Evolutionary conservation across 1,284 basidiomycete genomes (phyloP).

Genomic region (Malassezia obtusa): DNA sequence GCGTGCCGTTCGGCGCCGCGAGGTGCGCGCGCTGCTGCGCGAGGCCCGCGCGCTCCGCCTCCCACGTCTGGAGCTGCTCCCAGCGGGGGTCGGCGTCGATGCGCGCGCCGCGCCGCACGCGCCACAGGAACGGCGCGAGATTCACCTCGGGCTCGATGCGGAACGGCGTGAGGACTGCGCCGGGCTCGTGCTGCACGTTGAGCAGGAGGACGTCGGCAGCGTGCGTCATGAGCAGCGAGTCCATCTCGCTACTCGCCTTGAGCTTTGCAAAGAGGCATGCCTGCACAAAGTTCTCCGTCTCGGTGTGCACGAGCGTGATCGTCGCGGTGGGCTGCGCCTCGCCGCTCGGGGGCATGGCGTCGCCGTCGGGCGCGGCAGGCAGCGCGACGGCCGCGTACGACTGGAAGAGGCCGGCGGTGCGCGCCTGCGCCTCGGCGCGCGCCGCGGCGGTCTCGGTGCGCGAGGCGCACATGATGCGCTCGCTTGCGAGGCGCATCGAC

Average conservation of each 20-base stretch:
- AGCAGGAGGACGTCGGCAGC: constrained; percentile 10
- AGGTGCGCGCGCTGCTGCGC: background rate
- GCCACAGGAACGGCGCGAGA: constrained; percentile 14
- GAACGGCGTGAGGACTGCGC: background rate
- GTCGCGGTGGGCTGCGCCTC: constrained; percentile 4
- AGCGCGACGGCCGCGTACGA: constrained; percentile 3
- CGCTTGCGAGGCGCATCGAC: background rate
- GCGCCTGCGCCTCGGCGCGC: background rate
- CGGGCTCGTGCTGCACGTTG: background rate
- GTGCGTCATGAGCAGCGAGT: constrained; percentile 13
- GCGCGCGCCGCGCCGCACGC: background rate
- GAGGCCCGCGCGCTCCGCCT: background rate
- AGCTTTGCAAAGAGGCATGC: constrained; percentile 7
- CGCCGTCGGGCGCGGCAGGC: background rate
- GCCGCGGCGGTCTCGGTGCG: constrained; percentile 1
- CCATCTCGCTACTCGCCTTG: background rate
- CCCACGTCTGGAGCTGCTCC: background rate
- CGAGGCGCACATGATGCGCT: background rate
- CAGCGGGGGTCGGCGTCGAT: constrained; percentile 6
- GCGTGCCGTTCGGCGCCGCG: background rate
- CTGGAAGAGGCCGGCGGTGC: background rate
- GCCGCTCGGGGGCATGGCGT: background rate
- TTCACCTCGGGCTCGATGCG: constrained; percentile 2
- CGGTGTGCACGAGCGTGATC: constrained; percentile 11
- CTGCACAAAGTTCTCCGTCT: background rate